Base-by-base conservation (phyloP, 306 rosid genomes). In the Acacia confusa region DNA sequence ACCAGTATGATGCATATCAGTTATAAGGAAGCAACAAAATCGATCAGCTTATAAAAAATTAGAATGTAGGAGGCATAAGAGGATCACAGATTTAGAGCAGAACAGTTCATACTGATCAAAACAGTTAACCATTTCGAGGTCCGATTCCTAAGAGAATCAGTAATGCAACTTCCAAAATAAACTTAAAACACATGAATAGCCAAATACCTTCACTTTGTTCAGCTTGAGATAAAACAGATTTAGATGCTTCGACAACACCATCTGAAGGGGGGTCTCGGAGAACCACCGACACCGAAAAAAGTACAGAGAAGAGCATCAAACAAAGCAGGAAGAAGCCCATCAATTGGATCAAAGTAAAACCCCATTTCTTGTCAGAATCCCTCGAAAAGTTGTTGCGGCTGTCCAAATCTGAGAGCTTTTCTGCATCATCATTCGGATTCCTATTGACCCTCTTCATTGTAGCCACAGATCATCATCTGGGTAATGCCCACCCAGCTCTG, bases 261-360 rank as follows among this genome's bases (percentile, higher is more conserved):
- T 93, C 93, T 0, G 94, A 91, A 20, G 97, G 97, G 3, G 94
- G 97, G 82, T 90, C 97, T 70, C 86, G 89, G 65, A 93, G 89
- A 81, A 94, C 90, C 22, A 89, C 82, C 27, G 92, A 86, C 67
- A 90, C 88, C 0, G 98, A 94, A 83, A 94, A 92, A 80, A 94
- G 16, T 0, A 88, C 97, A 22, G 98, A 94, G 53, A 89, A 69
- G 64, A 94, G 79, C 83, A 94, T 87, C 86, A 91, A 75, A 25
- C 86, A 68, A 69, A 89, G 87, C 16, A 92, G 84, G 66, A 91
- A 84, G 82, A 92, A 75, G 43, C 89, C 96, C 94, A 91, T 81
- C 52, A 86, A 27, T 72, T 84, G 91, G 87, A 92, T 88, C 77
- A 86, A 73, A 34, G 77, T 80, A 75, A 81, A 75, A 50, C 84